phyloP scores from a whole-genome alignment of 345 rosid species.

The Salix udensis region DNA sequence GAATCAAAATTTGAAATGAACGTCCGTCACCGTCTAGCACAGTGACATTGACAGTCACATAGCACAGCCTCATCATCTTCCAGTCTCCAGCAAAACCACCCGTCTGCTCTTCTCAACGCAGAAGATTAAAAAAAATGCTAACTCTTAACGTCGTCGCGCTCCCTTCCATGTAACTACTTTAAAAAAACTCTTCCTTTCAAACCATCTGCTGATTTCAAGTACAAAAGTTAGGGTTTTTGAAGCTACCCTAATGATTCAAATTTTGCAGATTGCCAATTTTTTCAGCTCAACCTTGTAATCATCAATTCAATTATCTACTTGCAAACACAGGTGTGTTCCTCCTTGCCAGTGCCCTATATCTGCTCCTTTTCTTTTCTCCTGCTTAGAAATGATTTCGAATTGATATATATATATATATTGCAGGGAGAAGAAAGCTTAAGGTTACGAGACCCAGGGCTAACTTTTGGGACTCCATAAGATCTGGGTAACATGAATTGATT shows the following conservation, averaged over 20 bases:
- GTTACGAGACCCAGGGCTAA: constrained; percentile 49
- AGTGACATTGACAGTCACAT: no score
- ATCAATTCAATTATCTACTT: neutral
- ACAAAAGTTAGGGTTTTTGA: neutral
- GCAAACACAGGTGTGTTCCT: neutral
- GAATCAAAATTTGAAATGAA: no score
- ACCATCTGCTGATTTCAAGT: neutral
- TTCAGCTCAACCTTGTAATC: neutral
- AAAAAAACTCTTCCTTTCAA: neutral
- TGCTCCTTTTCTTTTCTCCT: neutral
- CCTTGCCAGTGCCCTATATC: neutral
- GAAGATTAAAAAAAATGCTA: constrained; percentile 9
- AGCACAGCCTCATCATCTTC: no score
- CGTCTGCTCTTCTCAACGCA: neutral
- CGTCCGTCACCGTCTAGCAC: no score
- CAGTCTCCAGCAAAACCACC: neutral
- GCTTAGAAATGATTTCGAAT: neutral
- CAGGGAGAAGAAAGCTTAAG: constrained; percentile 60
- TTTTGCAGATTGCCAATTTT: neutral
- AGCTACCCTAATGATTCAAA: no score
- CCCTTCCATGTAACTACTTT: constrained; percentile 18
- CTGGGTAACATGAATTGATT: constrained; percentile 46
- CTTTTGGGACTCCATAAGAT: constrained; percentile 79
- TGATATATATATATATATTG: constrained; percentile 10
- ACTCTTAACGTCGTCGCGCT: constrained; percentile 6